These are phyloP conservation scores for Ustilago shanxiensis DNA, from an alignment of 1,284 basidiomycete species.

Conservation along the genomic window DNA sequence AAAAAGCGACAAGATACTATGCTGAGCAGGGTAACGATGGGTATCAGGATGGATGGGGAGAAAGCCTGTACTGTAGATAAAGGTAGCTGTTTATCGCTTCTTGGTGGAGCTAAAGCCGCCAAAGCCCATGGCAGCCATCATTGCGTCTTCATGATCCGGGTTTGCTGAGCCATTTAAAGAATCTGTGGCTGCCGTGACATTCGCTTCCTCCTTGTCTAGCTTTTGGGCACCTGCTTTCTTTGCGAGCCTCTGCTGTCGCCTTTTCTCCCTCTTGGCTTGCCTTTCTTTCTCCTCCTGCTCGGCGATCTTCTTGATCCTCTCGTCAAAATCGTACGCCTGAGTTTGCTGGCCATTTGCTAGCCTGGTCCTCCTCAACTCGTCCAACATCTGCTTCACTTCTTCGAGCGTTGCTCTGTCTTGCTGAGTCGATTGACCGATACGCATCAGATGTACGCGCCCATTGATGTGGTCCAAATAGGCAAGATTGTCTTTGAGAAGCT, in stretches of 20 bases:
- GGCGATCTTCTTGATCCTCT: slow-evolving; percentile 85
- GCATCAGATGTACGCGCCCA: slow-evolving; percentile 87
- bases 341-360: slow-evolving; percentile 12
- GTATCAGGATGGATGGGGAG: not conserved
- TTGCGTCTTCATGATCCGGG: slow-evolving; percentile 73
- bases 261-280: slow-evolving; percentile 77
- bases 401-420: slow-evolving; percentile 88
- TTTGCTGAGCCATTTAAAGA: not conserved
- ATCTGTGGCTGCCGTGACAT: not conserved
- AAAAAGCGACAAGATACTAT: not conserved
- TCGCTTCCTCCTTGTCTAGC: not conserved
- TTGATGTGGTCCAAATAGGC: slow-evolving; percentile 97
- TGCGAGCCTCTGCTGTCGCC: slow-evolving; percentile 79
- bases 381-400: slow-evolving; percentile 91
- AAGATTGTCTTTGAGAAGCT: slow-evolving; percentile 92
- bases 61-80: not conserved
- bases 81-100: slow-evolving; percentile 21
- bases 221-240: slow-evolving; percentile 20
- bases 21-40: not conserved
- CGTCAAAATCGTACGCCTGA: slow-evolving; percentile 87
- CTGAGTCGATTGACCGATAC: slow-evolving; percentile 92
- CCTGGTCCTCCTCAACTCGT: slow-evolving; percentile 74
- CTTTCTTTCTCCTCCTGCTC: slow-evolving; percentile 74
- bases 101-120: slow-evolving; percentile 87
- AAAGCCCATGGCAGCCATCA: slow-evolving; percentile 92